Evolutionary conservation across 345 rosid species (phyloP).

Genomic region (Eucalyptus regnans): DNA sequence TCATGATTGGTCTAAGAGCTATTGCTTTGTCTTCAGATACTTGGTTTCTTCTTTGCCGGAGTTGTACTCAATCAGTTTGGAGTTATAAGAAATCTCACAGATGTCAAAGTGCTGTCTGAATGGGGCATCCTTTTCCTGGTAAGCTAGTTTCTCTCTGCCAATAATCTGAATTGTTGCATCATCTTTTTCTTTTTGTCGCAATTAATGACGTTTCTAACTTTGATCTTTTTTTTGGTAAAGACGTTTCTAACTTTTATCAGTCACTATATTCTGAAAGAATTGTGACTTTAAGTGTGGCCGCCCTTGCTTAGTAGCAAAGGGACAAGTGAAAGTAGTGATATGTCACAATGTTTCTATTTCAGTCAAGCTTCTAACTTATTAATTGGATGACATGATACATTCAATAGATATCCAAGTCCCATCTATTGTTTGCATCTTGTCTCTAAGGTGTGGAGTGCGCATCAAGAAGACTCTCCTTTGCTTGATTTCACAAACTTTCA

Average conservation of each 20-base stretch:
- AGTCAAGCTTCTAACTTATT: neutral
- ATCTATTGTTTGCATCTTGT: neutral
- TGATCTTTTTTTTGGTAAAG: too few species aligned
- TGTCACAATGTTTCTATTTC: neutral
- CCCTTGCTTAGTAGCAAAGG: neutral
- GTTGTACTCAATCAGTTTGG: constrained; percentile 88
- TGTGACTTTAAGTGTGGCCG: neutral
- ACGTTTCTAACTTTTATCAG: neutral
- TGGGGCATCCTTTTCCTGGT: constrained; percentile 99
- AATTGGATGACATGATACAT: neutral
- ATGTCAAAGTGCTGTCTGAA: constrained; percentile 90
- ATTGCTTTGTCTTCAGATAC: constrained; percentile 50
- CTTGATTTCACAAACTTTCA: neutral
- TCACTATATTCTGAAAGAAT: neutral
- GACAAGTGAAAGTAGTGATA: neutral
- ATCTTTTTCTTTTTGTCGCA: neutral
- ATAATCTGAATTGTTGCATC: neutral
- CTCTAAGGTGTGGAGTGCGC: neutral
- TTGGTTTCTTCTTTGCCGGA: constrained; percentile 98
- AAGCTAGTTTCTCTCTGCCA: constrained; percentile 5
- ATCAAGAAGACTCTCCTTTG: neutral
- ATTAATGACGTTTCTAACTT: neutral
- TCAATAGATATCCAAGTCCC: neutral
- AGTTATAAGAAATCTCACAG: constrained; percentile 77
- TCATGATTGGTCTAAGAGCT: neutral